Base-by-base conservation (phyloP, 2,329 filamentous ascomycete genomes). In the Colletotrichum sp. region DNA sequence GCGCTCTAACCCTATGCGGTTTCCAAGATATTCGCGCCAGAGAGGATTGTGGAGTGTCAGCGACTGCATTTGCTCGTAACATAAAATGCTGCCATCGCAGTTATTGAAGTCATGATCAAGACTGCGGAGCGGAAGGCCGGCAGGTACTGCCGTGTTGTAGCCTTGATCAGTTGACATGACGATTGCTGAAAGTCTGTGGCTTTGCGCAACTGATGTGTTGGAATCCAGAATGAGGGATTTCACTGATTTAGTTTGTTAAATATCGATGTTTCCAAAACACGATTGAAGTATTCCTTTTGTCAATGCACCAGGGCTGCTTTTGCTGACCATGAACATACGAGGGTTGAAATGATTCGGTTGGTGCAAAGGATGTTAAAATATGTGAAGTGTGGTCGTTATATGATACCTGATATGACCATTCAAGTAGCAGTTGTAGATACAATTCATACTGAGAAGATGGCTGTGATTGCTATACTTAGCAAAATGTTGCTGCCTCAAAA, bases 91-190 rank as follows among this genome's bases (percentile, higher is more conserved):
- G n/a, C 80, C 80, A 71, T 78, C 79, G 21, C 75, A 78, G 9
- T 77, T 80, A 26, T 81, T 79, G 36, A 81, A 78, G 32, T 81
- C 77, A 43, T 81, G 80, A 30, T 81, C 78, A 0, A 81, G 67
- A 12, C 28, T 72, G 30, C 55, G 55, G 7, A 75, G 18, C 12
- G 73, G 68, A 3, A 75, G 63, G 7, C 73, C 69, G 9, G 63
- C 55, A 6, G 63, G 61, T 16, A 59, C n/a, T 5, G 43, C 63
- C 39, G 36, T 67, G 7, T 59, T 34, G 39, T 34, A 21, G 3
- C 24, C 9, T 24, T 24, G 26, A 28, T 28, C 55, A 28, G 55
- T 16, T 59, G 55, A 18, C 21, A 59, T 59, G 55, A 28, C 9
- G 24, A 21, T 21, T 21, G 43, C 3, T 52, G 2, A 2, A 52